Evolutionary conservation across 768 basidiomycete genomes (phyloP).

Genomic region (Royoungia palumana): DNA sequence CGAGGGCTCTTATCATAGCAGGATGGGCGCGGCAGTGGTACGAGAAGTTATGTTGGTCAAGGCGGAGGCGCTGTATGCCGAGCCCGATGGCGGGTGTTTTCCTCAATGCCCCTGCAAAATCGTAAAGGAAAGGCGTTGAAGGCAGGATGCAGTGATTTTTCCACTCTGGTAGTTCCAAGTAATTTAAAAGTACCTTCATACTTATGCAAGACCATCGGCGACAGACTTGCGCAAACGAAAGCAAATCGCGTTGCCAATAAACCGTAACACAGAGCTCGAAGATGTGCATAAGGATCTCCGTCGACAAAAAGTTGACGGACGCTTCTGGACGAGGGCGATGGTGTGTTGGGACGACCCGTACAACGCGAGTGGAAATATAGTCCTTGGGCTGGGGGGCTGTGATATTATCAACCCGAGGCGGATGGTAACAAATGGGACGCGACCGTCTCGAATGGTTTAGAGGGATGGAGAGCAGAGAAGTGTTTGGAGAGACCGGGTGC

Average conservation of each 20-base stretch:
- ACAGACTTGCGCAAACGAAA: conserved; percentile 8
- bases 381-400: background rate
- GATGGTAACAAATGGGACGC: too few species aligned
- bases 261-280: background rate
- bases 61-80: background rate
- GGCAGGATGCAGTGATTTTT: background rate
- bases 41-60: background rate
- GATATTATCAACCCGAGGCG: background rate
- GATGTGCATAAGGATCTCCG: conserved; percentile 2
- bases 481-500: background rate
- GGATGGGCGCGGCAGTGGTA: too few species aligned
- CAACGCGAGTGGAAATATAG: background rate
- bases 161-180: background rate
- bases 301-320: background rate
- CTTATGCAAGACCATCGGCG: conserved; percentile 5
- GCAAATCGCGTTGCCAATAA: conserved; percentile 1
- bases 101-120: background rate
- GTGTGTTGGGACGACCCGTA: background rate
- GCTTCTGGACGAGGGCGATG: background rate
- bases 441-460: background rate
- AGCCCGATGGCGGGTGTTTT: background rate
- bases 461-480: background rate
- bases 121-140: background rate
- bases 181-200: background rate
- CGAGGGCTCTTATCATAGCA: too few species aligned